Base-by-base conservation (phyloP, 1,284 basidiomycete genomes). In the Heimioporus punctisporus region DNA sequence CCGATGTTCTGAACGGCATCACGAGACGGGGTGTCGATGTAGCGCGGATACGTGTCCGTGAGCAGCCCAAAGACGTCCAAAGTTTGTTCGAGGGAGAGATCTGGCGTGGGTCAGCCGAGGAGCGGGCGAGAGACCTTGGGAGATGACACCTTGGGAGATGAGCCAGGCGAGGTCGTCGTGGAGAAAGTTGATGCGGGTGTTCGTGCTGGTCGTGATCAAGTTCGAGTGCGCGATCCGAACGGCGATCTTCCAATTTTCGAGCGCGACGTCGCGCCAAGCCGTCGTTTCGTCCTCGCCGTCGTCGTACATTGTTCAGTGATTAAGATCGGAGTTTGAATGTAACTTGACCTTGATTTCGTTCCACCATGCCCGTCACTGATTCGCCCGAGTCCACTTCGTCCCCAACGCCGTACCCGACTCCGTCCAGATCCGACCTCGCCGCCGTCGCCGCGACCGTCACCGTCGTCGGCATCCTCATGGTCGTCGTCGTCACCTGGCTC, bases 1-100 rank as follows among this genome's bases (percentile, higher is more conserved):
- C 83, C 84, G 34, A 92, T 80, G 2, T 72, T 72, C 59, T 93
- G 85, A 0, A 92, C 87, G 5, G 86, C 87, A 48, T 84, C 78
- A 54, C 88, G 77, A 3, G 93, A 95, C 50, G 77, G 68, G 4
- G 80, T 72, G 67, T 95, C 93, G 45, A 83, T 74, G 75, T 94
- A 94, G 61, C 86, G 84, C 15, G 90, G 81, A 66, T 92, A 90
- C 0, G 90, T 93, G 44, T 85, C 73, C 2, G 87, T 86, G 46
- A 95, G 73, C 2, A 93, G 73, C 57, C 80, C 78, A 70, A 94
- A 88, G 28, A 95, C 69, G 64, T 93, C 91, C 68, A 87, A 67
- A 21, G 77, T 79, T 65, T 93, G 86, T 0, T 81, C 75, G 37
- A 88, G 72, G 46, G 75, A 78, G 47, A 93, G 75, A 64, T 88